These are phyloP conservation scores for Pilaira anomala DNA, from an alignment of 192 early-diverging fungal species.

Conservation along the genomic window DNA sequence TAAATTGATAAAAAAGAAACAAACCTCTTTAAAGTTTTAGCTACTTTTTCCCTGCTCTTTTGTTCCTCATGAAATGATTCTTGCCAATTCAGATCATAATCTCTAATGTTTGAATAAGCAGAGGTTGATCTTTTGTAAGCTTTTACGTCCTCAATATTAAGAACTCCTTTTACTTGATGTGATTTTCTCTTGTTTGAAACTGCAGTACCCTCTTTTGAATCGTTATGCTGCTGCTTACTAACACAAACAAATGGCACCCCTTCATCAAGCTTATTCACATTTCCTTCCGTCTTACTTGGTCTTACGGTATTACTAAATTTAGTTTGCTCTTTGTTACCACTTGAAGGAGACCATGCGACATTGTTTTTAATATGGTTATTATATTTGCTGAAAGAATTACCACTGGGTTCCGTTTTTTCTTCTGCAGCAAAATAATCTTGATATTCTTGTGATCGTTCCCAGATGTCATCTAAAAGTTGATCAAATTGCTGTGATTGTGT, in stretches of 20 bases:
- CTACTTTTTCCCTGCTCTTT: slow-evolving; percentile 12
- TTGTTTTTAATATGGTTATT: neutral
- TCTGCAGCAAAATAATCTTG: slow-evolving; percentile 13
- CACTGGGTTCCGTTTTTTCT: neutral
- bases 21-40: slow-evolving; percentile 13
- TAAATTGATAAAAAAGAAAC: neutral
- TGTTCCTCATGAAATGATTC: slow-evolving; percentile 7
- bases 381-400: neutral
- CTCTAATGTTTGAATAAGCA: neutral
- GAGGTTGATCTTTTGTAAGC: slow-evolving; percentile 8
- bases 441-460: slow-evolving; percentile 9
- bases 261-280: neutral
- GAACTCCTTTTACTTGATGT: neutral
- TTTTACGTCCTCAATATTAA: slow-evolving; percentile 7
- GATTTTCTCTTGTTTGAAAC: neutral
- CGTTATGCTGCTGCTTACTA: neutral
- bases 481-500: slow-evolving; percentile 16
- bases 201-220: neutral
- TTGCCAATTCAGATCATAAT: slow-evolving; percentile 11
- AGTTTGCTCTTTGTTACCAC: neutral
- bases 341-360: neutral
- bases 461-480: slow-evolving; percentile 9
- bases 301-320: neutral
- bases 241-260: slow-evolving; percentile 7
- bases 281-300: slow-evolving; percentile 4